Conservation (phyloP, 371 early-diverging fungal species). For the Mortierella sp. region DNA sequence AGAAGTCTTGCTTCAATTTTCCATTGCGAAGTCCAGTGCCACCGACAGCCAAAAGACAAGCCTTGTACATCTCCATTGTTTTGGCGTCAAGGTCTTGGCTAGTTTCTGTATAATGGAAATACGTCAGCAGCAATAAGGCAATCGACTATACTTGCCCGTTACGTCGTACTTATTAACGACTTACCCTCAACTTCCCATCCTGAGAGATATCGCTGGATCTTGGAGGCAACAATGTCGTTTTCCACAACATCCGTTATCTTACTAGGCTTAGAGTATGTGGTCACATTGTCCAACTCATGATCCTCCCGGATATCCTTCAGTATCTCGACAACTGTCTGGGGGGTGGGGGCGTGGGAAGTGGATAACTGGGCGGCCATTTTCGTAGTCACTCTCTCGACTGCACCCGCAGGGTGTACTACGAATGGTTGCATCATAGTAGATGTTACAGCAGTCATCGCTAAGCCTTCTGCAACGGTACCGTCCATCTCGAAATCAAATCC, state of each 20-base stretch:
- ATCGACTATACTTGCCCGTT: too few relatives aligned
- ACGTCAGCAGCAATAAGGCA: too few relatives aligned
- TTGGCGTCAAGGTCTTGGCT: slow-evolving; percentile 46
- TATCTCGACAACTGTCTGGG: slow-evolving; percentile 48
- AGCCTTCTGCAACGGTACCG: slow-evolving; percentile 63
- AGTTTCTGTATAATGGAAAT: slow-evolving; percentile 28
- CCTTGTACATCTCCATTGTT: slow-evolving; percentile 56
- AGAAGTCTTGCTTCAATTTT: slow-evolving; percentile 57
- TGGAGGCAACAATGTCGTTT: slow-evolving; percentile 36
- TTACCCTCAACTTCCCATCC: slow-evolving; percentile 55
- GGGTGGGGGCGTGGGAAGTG: slow-evolving; percentile 11
- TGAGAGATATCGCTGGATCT: slow-evolving; percentile 48
- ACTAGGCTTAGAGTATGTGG: slow-evolving; percentile 18
- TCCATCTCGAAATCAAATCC: slow-evolving; percentile 70
- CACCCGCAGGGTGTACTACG: slow-evolving; percentile 12
- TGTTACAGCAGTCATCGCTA: slow-evolving; percentile 64
- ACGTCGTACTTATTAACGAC: not conserved
- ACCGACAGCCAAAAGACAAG: slow-evolving; percentile 40
- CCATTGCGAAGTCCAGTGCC: slow-evolving; percentile 46
- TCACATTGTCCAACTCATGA: slow-evolving; percentile 48
- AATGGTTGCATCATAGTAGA: slow-evolving; percentile 21
- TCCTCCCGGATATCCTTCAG: slow-evolving; percentile 50
- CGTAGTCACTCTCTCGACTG: slow-evolving; percentile 2
- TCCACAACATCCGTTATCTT: slow-evolving; percentile 35
- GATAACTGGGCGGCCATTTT: slow-evolving; percentile 23